phyloP scores from a whole-genome alignment of 208 protist genomes.

The Trypanosoma theileri region DNA sequence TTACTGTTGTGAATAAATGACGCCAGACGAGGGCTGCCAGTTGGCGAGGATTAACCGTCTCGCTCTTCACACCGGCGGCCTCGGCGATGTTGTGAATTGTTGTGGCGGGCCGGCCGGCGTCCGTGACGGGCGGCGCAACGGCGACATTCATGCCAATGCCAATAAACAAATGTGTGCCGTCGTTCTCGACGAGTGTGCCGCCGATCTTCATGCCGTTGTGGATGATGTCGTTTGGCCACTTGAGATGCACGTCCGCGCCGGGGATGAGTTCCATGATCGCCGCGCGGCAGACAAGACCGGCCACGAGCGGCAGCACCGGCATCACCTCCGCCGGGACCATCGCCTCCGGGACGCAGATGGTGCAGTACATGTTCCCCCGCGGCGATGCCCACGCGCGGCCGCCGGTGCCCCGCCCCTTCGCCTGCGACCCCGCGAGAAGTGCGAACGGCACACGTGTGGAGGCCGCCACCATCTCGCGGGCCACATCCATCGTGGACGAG shows the following conservation, averaged over 20 bases:
- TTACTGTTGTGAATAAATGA: constrained; percentile 36
- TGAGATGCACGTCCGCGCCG: constrained; percentile 36
- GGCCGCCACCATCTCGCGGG: constrained; percentile 32
- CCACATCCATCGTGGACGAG: constrained; percentile 64
- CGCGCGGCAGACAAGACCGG: constrained; percentile 47
- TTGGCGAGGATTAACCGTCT: background rate
- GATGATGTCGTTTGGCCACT: constrained; percentile 86
- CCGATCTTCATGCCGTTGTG: constrained; percentile 62
- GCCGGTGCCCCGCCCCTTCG: constrained; percentile 49
- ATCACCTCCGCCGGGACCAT: constrained; percentile 26
- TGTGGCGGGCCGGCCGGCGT: constrained; percentile 44
- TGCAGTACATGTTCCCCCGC: constrained; percentile 76
- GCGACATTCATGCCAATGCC: constrained; percentile 75
- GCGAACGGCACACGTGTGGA: constrained; percentile 33
- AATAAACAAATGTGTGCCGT: constrained; percentile 37
- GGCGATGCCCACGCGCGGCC: constrained; percentile 68
- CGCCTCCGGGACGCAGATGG: constrained; percentile 46
- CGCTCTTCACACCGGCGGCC: too few species aligned
- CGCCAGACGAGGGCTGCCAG: constrained; percentile 50
- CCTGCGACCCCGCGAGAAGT: constrained; percentile 53
- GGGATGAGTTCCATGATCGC: constrained; percentile 39
- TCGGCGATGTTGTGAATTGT: constrained; percentile 35
- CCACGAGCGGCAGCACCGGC: constrained; percentile 59
- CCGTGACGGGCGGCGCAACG: constrained; percentile 42
- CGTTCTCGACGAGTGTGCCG: constrained; percentile 57